Conservation (phyloP, 441 rosid species). For the Kokia cookei region DNA sequence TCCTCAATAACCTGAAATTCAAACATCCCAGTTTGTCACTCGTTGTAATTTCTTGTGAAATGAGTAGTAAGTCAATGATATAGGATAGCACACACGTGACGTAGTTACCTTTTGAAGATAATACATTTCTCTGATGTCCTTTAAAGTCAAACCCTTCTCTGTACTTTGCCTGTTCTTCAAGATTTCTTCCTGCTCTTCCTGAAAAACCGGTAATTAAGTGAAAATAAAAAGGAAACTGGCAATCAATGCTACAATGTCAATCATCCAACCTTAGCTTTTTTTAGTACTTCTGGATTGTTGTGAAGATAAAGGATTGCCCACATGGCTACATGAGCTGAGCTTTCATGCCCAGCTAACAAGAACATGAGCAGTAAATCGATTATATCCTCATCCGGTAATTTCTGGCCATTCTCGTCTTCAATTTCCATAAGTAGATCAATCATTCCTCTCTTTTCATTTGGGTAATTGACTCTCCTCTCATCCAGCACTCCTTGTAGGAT, state of each 20-base stretch:
- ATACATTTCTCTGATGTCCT: conserved; percentile 20
- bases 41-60: neutral
- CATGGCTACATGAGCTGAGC: conserved; percentile 21
- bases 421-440: conserved; percentile 18
- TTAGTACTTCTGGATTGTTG: conserved; percentile 12
- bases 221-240: neutral
- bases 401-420: conserved; percentile 17
- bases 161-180: conserved; percentile 8
- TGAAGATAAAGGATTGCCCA: conserved; percentile 18
- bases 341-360: conserved; percentile 25
- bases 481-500: conserved; percentile 16
- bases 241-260: neutral
- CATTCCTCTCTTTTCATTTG: conserved; percentile 8
- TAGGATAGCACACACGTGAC: too few relatives aligned
- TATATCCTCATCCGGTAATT: conserved; percentile 12
- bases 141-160: conserved; percentile 12
- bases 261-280: conserved; percentile 16
- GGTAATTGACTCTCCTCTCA: conserved; percentile 4
- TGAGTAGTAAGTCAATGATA: neutral
- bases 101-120: conserved; percentile 14
- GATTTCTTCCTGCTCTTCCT: conserved; percentile 23
- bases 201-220: neutral
- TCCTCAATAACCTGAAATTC: conserved; percentile 15
- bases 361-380: conserved; percentile 15
- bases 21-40: neutral